phyloP scores from a whole-genome alignment of 768 basidiomycete genomes.

The Dioszegia crocea region DNA sequence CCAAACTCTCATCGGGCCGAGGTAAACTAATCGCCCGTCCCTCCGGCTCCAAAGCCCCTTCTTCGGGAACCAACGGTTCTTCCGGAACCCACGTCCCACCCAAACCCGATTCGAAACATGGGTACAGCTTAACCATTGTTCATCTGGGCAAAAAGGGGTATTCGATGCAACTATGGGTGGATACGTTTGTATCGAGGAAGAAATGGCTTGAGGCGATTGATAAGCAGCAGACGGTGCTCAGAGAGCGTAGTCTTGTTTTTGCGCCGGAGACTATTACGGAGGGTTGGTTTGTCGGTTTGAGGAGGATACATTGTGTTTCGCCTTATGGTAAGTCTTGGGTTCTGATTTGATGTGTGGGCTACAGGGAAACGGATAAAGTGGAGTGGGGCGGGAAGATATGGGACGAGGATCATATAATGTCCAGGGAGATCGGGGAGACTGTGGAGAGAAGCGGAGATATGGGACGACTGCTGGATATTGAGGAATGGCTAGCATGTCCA shows the following conservation, averaged over 20 bases:
- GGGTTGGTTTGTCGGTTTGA: constrained; percentile 76
- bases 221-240: constrained; percentile 80
- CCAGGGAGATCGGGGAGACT: no score
- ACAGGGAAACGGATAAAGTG: no score
- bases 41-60: constrained; percentile 4
- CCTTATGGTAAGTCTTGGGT: constrained; percentile 64
- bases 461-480: no score
- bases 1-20: constrained; percentile 40
- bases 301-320: constrained; percentile 89
- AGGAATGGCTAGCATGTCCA: no score
- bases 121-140: constrained; percentile 86
- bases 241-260: constrained; percentile 79
- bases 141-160: constrained; percentile 92
- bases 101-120: constrained; percentile 63
- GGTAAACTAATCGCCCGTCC: constrained; percentile 35
- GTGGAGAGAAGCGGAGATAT: no score
- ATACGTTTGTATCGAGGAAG: constrained; percentile 72
- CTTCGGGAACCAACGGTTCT: constrained; percentile 11
- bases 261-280: constrained; percentile 80
- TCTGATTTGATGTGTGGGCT: no score
- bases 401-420: no score
- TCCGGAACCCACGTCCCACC: constrained; percentile 38
- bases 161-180: constrained; percentile 84
- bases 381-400: no score
- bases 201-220: constrained; percentile 92